Conservation (phyloP, 192 early-diverging fungal genomes). For the Helicostylum pulchrum region DNA sequence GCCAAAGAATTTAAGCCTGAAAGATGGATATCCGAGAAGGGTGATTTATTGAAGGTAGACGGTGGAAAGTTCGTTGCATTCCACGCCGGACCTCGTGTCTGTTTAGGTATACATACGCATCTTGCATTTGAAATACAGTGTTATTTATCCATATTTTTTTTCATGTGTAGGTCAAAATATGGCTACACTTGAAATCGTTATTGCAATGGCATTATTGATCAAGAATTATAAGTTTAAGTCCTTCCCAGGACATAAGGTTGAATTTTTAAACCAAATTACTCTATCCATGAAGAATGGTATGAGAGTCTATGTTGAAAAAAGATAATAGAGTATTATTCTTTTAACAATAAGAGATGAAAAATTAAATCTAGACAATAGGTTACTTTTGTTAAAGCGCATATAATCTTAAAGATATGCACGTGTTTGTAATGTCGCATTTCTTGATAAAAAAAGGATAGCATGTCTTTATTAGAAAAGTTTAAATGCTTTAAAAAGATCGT, state of each 20-base stretch:
- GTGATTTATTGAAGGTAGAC: slow-evolving; percentile 24
- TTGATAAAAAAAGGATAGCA: no score
- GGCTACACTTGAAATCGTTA: slow-evolving; percentile 42
- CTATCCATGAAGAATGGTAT: slow-evolving; percentile 36
- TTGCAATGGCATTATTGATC: slow-evolving; percentile 35
- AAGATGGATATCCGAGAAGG: slow-evolving; percentile 44
- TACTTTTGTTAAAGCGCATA: no score
- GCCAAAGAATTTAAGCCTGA: slow-evolving; percentile 61
- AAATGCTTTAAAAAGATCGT: no score
- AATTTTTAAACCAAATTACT: slow-evolving; percentile 17
- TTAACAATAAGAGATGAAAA: no score
- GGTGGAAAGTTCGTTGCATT: slow-evolving; percentile 54
- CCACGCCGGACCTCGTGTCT: slow-evolving; percentile 52
- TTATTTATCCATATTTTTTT: neutral
- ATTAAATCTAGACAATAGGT: no score
- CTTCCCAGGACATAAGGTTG: slow-evolving; percentile 30
- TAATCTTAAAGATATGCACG: no score
- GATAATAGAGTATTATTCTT: neutral
- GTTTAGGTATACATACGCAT: slow-evolving; percentile 8
- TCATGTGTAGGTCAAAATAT: slow-evolving; percentile 32
- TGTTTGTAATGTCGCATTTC: no score
- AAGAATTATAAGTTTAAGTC: slow-evolving; percentile 37
- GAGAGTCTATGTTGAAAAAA: slow-evolving; percentile 26
- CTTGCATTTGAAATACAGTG: neutral
- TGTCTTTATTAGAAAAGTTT: no score